A percentile compares a stretch with the other conserved stretches of the same genome.
Conservation (phyloP, 177 flowering plant species). For the Vitis hybrid region DNA sequence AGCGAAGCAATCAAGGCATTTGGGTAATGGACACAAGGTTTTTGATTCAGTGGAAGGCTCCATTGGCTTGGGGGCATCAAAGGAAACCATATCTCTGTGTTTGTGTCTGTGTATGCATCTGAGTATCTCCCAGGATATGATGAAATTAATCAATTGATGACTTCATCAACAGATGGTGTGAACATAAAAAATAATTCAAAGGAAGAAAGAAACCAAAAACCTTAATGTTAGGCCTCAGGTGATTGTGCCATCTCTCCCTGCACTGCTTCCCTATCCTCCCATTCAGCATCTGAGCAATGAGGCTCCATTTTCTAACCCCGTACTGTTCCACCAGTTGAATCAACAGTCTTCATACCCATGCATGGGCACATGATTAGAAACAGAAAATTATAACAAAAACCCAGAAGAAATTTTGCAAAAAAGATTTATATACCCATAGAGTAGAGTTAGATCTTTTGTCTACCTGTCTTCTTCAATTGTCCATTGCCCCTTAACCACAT, state of each 20-base stretch:
- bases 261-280: constrained; percentile 57
- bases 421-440: background rate
- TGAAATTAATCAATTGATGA: too few species aligned
- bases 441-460: background rate
- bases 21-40: too few species aligned
- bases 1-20: too few species aligned
- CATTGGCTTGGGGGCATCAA: too few species aligned
- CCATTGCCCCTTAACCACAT: constrained; percentile 83
- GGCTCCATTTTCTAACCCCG: constrained; percentile 51
- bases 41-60: too few species aligned
- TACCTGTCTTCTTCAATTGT: constrained; percentile 83
- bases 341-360: constrained; percentile 24
- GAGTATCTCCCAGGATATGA: too few species aligned
- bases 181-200: background rate
- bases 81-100: too few species aligned
- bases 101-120: too few species aligned
- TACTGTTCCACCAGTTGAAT: constrained; percentile 37
- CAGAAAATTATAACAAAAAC: background rate
- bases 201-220: constrained; percentile 11
- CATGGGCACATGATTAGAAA: background rate
- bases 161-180: background rate
- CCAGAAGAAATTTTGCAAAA: background rate
- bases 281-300: constrained; percentile 41
- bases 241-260: constrained; percentile 55
- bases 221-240: constrained; percentile 52